Percentiles rank a stretch among this genome's conserved stretches.
Conservation (phyloP, 805 yeast genomes). For the Saturnispora saitoi region DNA sequence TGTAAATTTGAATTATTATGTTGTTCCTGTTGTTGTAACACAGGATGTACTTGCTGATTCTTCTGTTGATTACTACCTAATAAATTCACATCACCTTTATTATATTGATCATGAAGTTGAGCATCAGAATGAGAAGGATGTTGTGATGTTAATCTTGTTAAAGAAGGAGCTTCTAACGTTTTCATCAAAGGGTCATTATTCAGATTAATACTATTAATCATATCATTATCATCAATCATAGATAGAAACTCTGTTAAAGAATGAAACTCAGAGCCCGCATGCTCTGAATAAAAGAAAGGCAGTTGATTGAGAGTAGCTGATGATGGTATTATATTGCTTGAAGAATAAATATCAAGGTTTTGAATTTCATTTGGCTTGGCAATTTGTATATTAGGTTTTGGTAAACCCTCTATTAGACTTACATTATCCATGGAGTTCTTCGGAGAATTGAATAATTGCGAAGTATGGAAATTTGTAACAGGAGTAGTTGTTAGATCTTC, state of each 20-base stretch:
- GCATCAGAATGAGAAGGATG: slow-evolving; percentile 10
- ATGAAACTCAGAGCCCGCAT: slow-evolving; percentile 87
- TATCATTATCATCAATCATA: slow-evolving; percentile 81
- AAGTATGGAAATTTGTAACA: slow-evolving; percentile 1
- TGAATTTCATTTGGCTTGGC: not conserved
- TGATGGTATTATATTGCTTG: slow-evolving; percentile 7
- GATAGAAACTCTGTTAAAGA: slow-evolving; percentile 82
- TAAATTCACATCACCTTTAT: not conserved
- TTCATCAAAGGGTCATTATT: slow-evolving; percentile 31
- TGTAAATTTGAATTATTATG: not conserved
- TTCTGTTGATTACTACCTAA: slow-evolving; percentile 3
- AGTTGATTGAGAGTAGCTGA: slow-evolving; percentile 40
- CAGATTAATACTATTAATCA: slow-evolving; percentile 37
- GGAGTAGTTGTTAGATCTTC: not conserved
- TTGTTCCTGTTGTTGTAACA: slow-evolving; percentile 8
- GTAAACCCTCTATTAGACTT: not conserved
- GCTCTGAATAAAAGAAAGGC: slow-evolving; percentile 81
- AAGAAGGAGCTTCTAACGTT: slow-evolving; percentile 24
- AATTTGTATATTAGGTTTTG: slow-evolving; percentile 4
- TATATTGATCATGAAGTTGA: not conserved
- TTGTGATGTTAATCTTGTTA: slow-evolving; percentile 18
- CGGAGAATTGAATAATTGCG: slow-evolving; percentile 2
- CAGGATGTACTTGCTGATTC: not conserved
- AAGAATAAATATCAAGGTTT: not conserved
- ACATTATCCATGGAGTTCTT: slow-evolving; percentile 5